phyloP scores from a whole-genome alignment of 345 rosid species.

The Nephelium lappaceum region DNA sequence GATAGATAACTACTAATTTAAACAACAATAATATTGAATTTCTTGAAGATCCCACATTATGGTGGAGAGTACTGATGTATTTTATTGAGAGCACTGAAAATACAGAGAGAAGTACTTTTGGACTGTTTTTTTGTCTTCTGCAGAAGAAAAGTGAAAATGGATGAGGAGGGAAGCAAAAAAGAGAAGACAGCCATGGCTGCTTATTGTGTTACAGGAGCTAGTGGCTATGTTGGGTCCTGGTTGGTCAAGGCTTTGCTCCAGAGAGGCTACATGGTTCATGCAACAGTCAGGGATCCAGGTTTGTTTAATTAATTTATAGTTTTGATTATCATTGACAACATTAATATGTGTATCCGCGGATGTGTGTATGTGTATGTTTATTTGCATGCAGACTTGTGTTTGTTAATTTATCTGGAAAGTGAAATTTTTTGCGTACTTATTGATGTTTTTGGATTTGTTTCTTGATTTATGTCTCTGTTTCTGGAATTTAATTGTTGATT shows the following conservation, averaged over 20 bases:
- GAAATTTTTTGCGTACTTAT: too few relatives aligned
- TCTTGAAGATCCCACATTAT: not conserved
- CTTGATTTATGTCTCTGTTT: not conserved
- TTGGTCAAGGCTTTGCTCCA: conserved; percentile 70
- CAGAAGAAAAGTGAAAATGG: not conserved
- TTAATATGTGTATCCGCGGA: not conserved
- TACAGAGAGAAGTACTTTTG: not conserved
- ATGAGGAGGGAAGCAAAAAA: conserved; percentile 14
- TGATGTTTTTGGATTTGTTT: too few relatives aligned
- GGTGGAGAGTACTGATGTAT: not conserved
- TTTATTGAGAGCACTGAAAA: too few relatives aligned
- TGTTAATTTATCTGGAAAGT: not conserved
- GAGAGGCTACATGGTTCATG: conserved; percentile 65
- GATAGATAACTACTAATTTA: not conserved
- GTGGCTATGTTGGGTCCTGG: conserved; percentile 81
- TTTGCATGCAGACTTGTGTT: not conserved
- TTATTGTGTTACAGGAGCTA: conserved; percentile 81
- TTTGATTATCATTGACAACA: not conserved
- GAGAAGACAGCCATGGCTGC: conserved; percentile 18
- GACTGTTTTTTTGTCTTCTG: not conserved
- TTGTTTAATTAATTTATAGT: not conserved
- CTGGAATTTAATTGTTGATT: too few relatives aligned
- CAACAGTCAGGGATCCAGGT: conserved; percentile 74
- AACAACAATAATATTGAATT: not conserved
- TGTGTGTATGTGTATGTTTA: not conserved